Conservation (phyloP, 768 basidiomycete genomes). For the Termitomyces heimii region DNA sequence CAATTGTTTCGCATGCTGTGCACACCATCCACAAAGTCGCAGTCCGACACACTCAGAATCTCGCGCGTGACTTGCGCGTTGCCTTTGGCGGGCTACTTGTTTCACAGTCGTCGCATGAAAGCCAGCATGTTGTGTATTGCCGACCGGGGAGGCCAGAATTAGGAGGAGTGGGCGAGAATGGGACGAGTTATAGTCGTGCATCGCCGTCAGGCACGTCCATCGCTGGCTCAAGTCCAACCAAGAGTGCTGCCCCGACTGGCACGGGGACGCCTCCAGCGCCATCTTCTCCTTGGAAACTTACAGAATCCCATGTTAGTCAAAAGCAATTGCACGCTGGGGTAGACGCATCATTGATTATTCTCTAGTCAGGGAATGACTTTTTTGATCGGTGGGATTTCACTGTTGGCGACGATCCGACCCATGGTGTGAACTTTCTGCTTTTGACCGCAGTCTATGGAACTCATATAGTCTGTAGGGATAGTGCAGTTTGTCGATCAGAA, state of each 20-base stretch:
- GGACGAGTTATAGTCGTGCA: conserved; percentile 4
- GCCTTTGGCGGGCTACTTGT: conserved; percentile 53
- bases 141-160: conserved; percentile 27
- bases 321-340: neutral
- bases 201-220: neutral
- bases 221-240: conserved; percentile 10
- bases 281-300: conserved; percentile 54
- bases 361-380: conserved; percentile 62
- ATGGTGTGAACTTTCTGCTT: conserved; percentile 35
- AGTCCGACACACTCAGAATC: conserved; percentile 47
- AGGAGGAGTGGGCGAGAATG: conserved; percentile 14
- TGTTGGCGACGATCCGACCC: conserved; percentile 66
- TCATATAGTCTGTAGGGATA: conserved; percentile 19
- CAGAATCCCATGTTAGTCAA: conserved; percentile 48
- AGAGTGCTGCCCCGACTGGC: conserved; percentile 14
- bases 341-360: conserved; percentile 6
- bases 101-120: conserved; percentile 22
- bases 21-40: conserved; percentile 49
- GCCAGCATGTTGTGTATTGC: conserved; percentile 35
- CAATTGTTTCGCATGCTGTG: conserved; percentile 35
- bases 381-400: conserved; percentile 82
- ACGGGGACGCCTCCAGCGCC: conserved; percentile 15
- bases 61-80: conserved; percentile 65
- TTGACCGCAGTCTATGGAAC: neutral
- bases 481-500: conserved; percentile 63